Conservation (phyloP, 2,329 filamentous ascomycete genomes). For the Pseudocercospora pini-densiflorae region DNA sequence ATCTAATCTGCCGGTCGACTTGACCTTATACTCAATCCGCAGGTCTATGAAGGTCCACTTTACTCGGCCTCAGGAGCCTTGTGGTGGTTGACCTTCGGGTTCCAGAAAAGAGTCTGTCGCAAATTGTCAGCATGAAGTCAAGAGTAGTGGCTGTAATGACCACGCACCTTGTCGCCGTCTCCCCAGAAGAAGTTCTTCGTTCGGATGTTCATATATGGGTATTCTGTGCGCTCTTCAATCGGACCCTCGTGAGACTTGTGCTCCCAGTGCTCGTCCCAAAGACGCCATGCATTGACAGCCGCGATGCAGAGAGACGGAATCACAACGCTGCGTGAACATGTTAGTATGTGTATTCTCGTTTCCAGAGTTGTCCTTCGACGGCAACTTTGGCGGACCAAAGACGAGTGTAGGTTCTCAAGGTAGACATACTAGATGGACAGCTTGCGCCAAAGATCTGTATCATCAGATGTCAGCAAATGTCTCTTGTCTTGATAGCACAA, state of each 20-base stretch:
- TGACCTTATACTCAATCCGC: not conserved
- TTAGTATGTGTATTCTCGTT: constrained; percentile 23
- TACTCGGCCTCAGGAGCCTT: constrained; percentile 12
- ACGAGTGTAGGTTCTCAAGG: not conserved
- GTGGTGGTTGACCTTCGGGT: constrained; percentile 92
- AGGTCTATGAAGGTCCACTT: not conserved
- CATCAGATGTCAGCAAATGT: constrained; percentile 20
- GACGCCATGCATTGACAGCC: constrained; percentile 80
- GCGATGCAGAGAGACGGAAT: constrained; percentile 74
- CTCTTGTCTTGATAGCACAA: not conserved
- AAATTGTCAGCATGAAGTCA: constrained; percentile 10
- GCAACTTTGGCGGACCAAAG: not conserved
- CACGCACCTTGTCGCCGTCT: constrained; percentile 86
- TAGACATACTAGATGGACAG: constrained; percentile 87
- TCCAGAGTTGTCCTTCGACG: not conserved
- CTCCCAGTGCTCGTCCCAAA: constrained; percentile 97
- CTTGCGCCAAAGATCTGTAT: constrained; percentile 87
- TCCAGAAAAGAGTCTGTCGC: constrained; percentile 71
- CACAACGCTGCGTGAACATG: constrained; percentile 54
- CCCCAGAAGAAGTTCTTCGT: constrained; percentile 96
- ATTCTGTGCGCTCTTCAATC: constrained; percentile 88
- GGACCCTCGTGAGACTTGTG: constrained; percentile 86
- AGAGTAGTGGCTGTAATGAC: not conserved
- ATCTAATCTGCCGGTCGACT: not conserved
- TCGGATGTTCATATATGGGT: constrained; percentile 97